phyloP scores from a whole-genome alignment of 805 yeast species.

The Metschnikowia kofuensis region DNA sequence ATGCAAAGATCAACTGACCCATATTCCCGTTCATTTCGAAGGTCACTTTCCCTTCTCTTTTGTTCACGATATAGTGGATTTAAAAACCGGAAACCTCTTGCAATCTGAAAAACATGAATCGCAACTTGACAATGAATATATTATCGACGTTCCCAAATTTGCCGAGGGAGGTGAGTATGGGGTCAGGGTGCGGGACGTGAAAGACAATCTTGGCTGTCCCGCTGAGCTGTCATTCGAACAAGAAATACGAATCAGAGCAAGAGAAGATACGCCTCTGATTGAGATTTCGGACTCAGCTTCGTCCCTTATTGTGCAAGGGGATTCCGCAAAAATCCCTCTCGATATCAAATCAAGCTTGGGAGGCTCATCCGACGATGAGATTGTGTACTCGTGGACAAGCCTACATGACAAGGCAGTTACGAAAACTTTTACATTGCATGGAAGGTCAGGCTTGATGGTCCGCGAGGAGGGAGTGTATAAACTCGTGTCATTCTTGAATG shows the following conservation, averaged over 20 bases:
- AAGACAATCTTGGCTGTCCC: slow-evolving; percentile 75
- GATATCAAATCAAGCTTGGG: slow-evolving; percentile 33
- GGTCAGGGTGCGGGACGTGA: slow-evolving; percentile 58
- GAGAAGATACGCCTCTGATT: slow-evolving; percentile 62
- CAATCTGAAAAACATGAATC: slow-evolving; percentile 31
- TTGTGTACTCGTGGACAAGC: slow-evolving; percentile 30
- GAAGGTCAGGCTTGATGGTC: slow-evolving; percentile 24
- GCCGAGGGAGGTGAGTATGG: slow-evolving; percentile 70
- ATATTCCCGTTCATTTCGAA: slow-evolving; percentile 55
- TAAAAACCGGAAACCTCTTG: slow-evolving; percentile 21
- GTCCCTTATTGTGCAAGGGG: slow-evolving; percentile 58
- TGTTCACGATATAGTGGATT: slow-evolving; percentile 63
- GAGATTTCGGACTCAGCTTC: slow-evolving; percentile 27
- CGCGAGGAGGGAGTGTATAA: slow-evolving; percentile 42
- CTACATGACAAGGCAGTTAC: slow-evolving; percentile 16
- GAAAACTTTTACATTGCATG: slow-evolving; percentile 9
- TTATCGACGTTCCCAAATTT: slow-evolving; percentile 54
- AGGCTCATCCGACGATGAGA: slow-evolving; percentile 24
- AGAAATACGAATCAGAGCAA: slow-evolving; percentile 57
- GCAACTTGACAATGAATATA: slow-evolving; percentile 25
- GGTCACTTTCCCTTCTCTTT: slow-evolving; percentile 82
- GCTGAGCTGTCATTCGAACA: slow-evolving; percentile 68
- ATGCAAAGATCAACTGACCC: slow-evolving; percentile 29
- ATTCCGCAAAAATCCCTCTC: slow-evolving; percentile 54
- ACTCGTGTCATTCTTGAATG: slow-evolving; percentile 37